These are phyloP conservation scores for Nigrospora oryzae DNA, from an alignment of 2,329 filamentous ascomycete species.

Conservation along the genomic window DNA sequence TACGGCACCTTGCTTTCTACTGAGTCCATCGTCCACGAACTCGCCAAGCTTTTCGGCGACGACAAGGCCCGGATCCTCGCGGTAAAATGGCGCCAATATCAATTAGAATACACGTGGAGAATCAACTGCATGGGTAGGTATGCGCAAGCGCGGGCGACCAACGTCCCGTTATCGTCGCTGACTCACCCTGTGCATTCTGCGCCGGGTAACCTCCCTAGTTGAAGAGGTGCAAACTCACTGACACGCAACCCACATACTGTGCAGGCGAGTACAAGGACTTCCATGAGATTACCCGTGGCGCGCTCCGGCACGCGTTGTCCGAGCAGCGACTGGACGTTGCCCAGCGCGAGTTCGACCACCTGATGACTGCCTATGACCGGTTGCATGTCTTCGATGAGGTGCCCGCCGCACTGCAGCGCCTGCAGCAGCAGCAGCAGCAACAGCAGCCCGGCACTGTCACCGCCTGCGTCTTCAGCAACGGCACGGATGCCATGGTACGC, in stretches of 20 bases:
- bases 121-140: conserved; percentile 64
- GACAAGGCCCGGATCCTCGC: conserved; percentile 50
- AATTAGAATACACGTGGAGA: conserved; percentile 72
- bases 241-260: no score
- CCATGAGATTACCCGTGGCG: conserved; percentile 50
- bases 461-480: conserved; percentile 63
- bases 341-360: conserved; percentile 29
- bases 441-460: conserved; percentile 23
- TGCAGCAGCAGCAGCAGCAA: conserved; percentile 26
- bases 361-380: conserved; percentile 58
- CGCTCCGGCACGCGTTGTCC: conserved; percentile 55
- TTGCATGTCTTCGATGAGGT: conserved; percentile 61
- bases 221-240: no score
- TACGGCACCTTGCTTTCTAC: conserved; percentile 71
- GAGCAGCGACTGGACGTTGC: conserved; percentile 42
- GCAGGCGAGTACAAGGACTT: conserved; percentile 56
- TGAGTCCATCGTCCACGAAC: conserved; percentile 53
- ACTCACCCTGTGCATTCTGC: conserved; percentile 1
- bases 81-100: conserved; percentile 56
- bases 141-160: no score
- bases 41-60: conserved; percentile 48
- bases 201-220: no score
- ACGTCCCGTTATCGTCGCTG: not conserved
- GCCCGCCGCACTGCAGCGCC: conserved; percentile 35
- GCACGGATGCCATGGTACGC: conserved; percentile 53